Percentiles rank a stretch among this genome's conserved stretches.
phyloP scores from a whole-genome alignment of 2,329 filamentous ascomycete species.

The Penicillium sp. region DNA sequence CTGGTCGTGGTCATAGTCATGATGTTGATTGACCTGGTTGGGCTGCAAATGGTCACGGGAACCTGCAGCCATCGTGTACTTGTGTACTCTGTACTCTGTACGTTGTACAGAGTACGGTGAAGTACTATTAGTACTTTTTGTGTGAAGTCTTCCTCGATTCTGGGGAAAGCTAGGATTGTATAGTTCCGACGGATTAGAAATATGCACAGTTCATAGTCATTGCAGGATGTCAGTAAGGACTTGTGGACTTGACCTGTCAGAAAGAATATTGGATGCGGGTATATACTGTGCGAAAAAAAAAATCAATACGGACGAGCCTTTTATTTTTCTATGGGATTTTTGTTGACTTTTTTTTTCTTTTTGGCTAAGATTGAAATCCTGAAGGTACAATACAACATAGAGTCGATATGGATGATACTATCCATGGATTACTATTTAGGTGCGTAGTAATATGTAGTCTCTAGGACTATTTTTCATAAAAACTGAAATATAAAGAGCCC shows the following conservation, averaged over 20 bases:
- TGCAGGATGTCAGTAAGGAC: slow-evolving; percentile 1
- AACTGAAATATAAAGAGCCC: too few relatives aligned
- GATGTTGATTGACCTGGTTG: slow-evolving; percentile 1
- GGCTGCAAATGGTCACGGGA: slow-evolving; percentile 9
- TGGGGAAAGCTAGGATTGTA: slow-evolving; percentile 6
- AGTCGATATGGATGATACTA: neutral
- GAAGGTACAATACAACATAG: too few relatives aligned
- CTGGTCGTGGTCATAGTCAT: neutral
- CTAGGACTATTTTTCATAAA: too few relatives aligned
- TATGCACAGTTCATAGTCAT: neutral
- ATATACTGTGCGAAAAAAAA: slow-evolving; percentile 3
- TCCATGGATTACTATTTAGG: neutral
- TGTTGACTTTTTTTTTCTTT: too few relatives aligned
- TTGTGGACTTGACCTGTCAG: slow-evolving; percentile 12
- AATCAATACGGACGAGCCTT: slow-evolving; percentile 12
- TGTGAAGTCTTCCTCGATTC: neutral
- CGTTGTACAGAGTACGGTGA: neutral
- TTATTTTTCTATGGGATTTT: neutral
- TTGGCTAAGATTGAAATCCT: too few relatives aligned
- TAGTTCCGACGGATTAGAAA: neutral
- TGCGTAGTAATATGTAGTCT: neutral
- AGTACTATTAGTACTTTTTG: neutral
- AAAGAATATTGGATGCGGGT: neutral
- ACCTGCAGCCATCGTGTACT: slow-evolving; percentile 7
- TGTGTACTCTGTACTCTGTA: neutral